Conservation (phyloP, 2,329 filamentous ascomycete species). For the Fusarium longipes region DNA sequence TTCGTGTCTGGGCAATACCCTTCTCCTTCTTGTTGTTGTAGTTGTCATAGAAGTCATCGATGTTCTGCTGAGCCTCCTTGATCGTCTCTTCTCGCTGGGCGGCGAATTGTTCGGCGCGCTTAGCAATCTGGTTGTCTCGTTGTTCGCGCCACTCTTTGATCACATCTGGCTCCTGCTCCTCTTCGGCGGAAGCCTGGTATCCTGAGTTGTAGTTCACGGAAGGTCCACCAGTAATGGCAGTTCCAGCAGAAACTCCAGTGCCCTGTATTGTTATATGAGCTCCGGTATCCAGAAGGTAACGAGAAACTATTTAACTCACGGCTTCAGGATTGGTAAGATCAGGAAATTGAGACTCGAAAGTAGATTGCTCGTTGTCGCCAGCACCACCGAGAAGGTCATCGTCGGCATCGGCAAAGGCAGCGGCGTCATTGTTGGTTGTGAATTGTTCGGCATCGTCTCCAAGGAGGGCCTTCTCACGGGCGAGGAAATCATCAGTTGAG, state of each 20-base stretch:
- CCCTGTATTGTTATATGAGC: slow-evolving; percentile 44
- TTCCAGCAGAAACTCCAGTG: slow-evolving; percentile 46
- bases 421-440: slow-evolving; percentile 77
- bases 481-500: slow-evolving; percentile 85
- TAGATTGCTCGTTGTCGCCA: slow-evolving; percentile 63
- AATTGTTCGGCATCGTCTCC: slow-evolving; percentile 96
- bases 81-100: slow-evolving; percentile 86
- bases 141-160: slow-evolving; percentile 93
- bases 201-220: slow-evolving; percentile 72
- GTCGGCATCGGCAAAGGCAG: slow-evolving; percentile 70
- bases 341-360: slow-evolving; percentile 91
- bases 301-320: slow-evolving; percentile 44
- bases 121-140: slow-evolving; percentile 83
- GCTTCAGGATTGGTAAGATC: slow-evolving; percentile 67
- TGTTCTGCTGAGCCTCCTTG: slow-evolving; percentile 89
- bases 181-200: slow-evolving; percentile 65
- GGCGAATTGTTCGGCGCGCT: slow-evolving; percentile 85
- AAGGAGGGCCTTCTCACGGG: slow-evolving; percentile 88
- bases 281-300: neutral
- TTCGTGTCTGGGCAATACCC: slow-evolving; percentile 84
- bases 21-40: slow-evolving; percentile 99
- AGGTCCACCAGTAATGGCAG: slow-evolving; percentile 78
- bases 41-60: slow-evolving; percentile 99
- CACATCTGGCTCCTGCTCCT: slow-evolving; percentile 89
- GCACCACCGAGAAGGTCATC: slow-evolving; percentile 81